Evolutionary conservation across 164 flowering plant species (phyloP).

Genomic region (Nymphaea colorata): DNA sequence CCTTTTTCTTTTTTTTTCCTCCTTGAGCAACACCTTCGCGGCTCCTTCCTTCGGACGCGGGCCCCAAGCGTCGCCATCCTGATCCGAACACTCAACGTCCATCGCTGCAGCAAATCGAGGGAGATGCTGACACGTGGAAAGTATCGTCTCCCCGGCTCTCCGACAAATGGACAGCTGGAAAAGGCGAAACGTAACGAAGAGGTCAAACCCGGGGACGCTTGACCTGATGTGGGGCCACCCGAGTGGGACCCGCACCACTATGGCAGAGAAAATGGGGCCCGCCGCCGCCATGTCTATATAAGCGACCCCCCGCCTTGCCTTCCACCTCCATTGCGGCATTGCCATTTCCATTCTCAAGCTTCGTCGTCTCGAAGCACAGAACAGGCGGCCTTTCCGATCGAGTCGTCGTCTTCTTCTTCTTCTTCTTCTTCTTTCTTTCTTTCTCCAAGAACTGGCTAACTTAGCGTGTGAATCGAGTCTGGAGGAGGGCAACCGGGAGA

Average conservation of each 20-base stretch:
- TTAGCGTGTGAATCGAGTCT: slow-evolving; percentile 24
- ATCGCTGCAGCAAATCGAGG: neutral
- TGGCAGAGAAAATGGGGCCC: neutral
- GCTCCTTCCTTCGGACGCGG: no score
- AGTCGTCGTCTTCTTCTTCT: no score
- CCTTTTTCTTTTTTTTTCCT: no score
- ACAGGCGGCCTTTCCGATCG: no score
- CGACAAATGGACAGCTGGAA: no score
- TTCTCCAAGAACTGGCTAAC: slow-evolving; percentile 55
- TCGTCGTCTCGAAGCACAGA: no score
- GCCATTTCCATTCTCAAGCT: no score
- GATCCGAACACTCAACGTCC: neutral
- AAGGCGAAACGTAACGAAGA: no score
- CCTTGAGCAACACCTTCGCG: no score
- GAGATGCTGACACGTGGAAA: neutral
- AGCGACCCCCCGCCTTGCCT: neutral
- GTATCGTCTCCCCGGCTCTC: no score
- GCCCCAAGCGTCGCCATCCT: no score
- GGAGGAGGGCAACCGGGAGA: slow-evolving; percentile 41
- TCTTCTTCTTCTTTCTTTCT: no score
- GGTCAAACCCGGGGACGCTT: neutral
- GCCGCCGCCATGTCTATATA: neutral
- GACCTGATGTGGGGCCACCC: neutral
- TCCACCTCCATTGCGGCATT: neutral
- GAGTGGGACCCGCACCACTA: neutral